Conservation (phyloP, 1,139 yeast species). For the Scheffersomyces insectosa region DNA sequence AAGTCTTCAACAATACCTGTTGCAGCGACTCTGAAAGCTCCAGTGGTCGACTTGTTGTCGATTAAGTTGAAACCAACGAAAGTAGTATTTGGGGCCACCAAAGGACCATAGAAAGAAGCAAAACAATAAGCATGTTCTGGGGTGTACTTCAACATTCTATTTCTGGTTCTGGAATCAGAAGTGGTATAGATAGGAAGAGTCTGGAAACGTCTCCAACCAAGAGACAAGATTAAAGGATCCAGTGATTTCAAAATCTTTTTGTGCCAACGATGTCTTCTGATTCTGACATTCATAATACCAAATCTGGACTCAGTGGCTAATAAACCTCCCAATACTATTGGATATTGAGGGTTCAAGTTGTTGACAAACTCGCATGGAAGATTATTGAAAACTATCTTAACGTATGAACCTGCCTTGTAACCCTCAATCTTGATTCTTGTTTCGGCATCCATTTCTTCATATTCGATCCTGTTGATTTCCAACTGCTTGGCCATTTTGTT, state of each 20-base stretch:
- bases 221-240: slow-evolving; percentile 89
- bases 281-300: slow-evolving; percentile 89
- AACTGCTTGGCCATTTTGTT: slow-evolving; percentile 95
- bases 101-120: slow-evolving; percentile 95
- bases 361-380: slow-evolving; percentile 91
- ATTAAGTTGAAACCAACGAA: slow-evolving; percentile 94
- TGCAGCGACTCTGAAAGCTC: slow-evolving; percentile 94
- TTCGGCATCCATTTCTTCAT: slow-evolving; percentile 70
- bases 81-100: slow-evolving; percentile 96
- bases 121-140: slow-evolving; percentile 98
- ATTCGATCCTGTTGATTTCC: slow-evolving; percentile 85
- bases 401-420: slow-evolving; percentile 90
- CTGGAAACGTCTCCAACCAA: slow-evolving; percentile 99
- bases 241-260: slow-evolving; percentile 92
- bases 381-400: slow-evolving; percentile 77
- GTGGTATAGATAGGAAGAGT: slow-evolving; percentile 95
- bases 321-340: slow-evolving; percentile 88
- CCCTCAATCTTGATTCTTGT: slow-evolving; percentile 87
- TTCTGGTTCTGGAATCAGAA: slow-evolving; percentile 94
- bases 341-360: slow-evolving; percentile 80
- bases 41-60: slow-evolving; percentile 79
- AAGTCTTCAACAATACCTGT: slow-evolving; percentile 95
- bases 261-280: slow-evolving; percentile 99
- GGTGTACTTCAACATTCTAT: slow-evolving; percentile 95
- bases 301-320: slow-evolving; percentile 88